Percentiles rank a stretch among this genome's conserved stretches.
phyloP scores from a whole-genome alignment of 129 eudicot species.

The Cynara cardunculus region DNA sequence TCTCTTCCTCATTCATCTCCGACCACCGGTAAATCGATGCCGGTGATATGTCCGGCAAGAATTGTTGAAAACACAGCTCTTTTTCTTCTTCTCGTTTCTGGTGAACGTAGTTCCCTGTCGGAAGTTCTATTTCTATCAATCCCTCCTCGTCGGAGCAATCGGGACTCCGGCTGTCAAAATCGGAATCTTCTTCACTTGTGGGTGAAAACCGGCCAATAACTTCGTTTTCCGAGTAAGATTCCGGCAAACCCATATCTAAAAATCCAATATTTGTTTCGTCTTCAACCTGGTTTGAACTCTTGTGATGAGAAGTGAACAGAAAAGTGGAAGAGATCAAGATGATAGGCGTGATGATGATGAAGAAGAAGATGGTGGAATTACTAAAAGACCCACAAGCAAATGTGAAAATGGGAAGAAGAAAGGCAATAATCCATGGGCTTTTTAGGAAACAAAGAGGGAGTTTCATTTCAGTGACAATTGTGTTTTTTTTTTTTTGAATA shows the following conservation, averaged over 20 bases:
- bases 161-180: conserved; percentile 24
- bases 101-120: conserved; percentile 46
- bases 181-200: conserved; percentile 52
- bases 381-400: conserved; percentile 25
- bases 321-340: conserved; percentile 35
- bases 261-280: neutral
- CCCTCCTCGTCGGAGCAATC: conserved; percentile 69
- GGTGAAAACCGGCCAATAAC: conserved; percentile 27
- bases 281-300: neutral
- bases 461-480: conserved; percentile 31
- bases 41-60: conserved; percentile 17
- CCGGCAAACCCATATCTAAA: conserved; percentile 27
- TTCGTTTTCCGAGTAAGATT: conserved; percentile 39
- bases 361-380: conserved; percentile 17
- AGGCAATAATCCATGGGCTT: conserved; percentile 36
- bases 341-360: conserved; percentile 21
- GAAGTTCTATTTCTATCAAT: conserved; percentile 67
- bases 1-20: conserved; percentile 69
- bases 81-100: conserved; percentile 16
- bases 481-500: neutral
- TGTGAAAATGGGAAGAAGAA: conserved; percentile 31
- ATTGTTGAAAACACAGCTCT: conserved; percentile 22
- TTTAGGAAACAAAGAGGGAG: conserved; percentile 20
- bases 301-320: conserved; percentile 12
- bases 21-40: conserved; percentile 24